Evolutionary conservation across 306 rosid genomes (phyloP).

Genomic region (Prunus davidiana): DNA sequence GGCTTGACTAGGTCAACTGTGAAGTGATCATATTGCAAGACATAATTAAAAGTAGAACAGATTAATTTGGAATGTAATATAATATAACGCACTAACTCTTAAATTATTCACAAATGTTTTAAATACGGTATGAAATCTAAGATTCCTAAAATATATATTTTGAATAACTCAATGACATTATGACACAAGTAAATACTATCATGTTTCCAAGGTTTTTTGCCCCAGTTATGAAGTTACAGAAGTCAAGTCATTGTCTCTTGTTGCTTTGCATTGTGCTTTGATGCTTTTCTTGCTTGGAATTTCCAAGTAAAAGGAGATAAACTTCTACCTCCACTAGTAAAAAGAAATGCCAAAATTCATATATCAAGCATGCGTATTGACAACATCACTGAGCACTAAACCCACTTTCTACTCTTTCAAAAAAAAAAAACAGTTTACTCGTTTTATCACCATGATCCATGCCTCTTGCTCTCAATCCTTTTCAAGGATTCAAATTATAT

Average conservation of each 20-base stretch:
- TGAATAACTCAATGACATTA: background rate
- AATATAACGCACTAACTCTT: background rate
- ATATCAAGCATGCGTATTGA: slow-evolving; percentile 34
- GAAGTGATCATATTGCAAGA: background rate
- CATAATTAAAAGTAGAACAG: background rate
- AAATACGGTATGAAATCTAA: background rate
- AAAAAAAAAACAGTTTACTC: background rate
- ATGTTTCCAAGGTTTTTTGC: background rate
- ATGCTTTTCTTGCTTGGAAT: slow-evolving; percentile 1
- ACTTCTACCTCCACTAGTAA: slow-evolving; percentile 24
- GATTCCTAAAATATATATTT: background rate
- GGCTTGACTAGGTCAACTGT: background rate
- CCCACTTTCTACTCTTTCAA: background rate
- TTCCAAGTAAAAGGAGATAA: background rate
- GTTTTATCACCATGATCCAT: slow-evolving; percentile 2
- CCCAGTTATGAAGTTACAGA: background rate
- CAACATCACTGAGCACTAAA: slow-evolving; percentile 33
- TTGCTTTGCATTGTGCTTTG: background rate
- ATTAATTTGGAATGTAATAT: background rate
- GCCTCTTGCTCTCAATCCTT: slow-evolving; percentile 20
- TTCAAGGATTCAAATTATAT: slow-evolving; percentile 4
- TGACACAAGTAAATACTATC: background rate
- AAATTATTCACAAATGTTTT: background rate
- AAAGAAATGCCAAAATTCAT: slow-evolving; percentile 5
- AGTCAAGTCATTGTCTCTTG: background rate